Conservation (phyloP, 2,329 filamentous ascomycete genomes). For the Hymenoscyphus fraxineus region DNA sequence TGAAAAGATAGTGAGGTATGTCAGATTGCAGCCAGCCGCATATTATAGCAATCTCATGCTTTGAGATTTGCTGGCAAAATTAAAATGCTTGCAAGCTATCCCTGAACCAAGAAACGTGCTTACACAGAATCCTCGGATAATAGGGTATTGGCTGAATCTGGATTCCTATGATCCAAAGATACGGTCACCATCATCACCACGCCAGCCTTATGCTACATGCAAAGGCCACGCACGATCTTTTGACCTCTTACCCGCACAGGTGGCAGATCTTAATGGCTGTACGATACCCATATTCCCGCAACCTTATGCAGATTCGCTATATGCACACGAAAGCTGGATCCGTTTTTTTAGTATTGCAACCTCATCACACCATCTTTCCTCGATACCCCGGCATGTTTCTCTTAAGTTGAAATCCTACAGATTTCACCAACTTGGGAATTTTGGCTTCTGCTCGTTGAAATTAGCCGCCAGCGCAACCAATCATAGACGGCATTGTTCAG, state of each 20-base stretch:
- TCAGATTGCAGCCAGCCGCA: slow-evolving; percentile 23
- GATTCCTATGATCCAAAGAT: slow-evolving; percentile 47
- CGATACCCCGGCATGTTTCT: slow-evolving; percentile 11
- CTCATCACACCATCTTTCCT: slow-evolving; percentile 12
- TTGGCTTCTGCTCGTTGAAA: background rate
- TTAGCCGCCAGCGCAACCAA: slow-evolving; percentile 2
- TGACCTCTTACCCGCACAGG: slow-evolving; percentile 16
- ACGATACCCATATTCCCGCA: slow-evolving; percentile 23
- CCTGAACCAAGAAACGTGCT: slow-evolving; percentile 25
- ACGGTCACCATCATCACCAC: slow-evolving; percentile 9
- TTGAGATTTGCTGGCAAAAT: slow-evolving; percentile 17
- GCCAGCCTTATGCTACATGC: slow-evolving; percentile 13
- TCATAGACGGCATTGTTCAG: slow-evolving; percentile 7
- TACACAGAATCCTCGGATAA: slow-evolving; percentile 28
- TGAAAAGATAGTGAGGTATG: slow-evolving; percentile 93
- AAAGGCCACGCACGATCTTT: slow-evolving; percentile 20
- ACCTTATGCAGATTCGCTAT: slow-evolving; percentile 19
- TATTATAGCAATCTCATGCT: slow-evolving; percentile 23
- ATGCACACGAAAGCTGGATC: slow-evolving; percentile 11
- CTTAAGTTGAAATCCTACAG: slow-evolving; percentile 1
- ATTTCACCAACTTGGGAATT: slow-evolving; percentile 3
- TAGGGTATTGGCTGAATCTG: slow-evolving; percentile 59
- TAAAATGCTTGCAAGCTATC: slow-evolving; percentile 18
- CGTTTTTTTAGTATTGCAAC: slow-evolving; percentile 10
- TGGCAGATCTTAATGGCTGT: slow-evolving; percentile 21